A percentile compares a stretch with the other conserved stretches of the same genome.
These are phyloP conservation scores for Cladophialophora immunda DNA, from an alignment of 2,329 filamentous ascomycete genomes.

Conservation along the genomic window DNA sequence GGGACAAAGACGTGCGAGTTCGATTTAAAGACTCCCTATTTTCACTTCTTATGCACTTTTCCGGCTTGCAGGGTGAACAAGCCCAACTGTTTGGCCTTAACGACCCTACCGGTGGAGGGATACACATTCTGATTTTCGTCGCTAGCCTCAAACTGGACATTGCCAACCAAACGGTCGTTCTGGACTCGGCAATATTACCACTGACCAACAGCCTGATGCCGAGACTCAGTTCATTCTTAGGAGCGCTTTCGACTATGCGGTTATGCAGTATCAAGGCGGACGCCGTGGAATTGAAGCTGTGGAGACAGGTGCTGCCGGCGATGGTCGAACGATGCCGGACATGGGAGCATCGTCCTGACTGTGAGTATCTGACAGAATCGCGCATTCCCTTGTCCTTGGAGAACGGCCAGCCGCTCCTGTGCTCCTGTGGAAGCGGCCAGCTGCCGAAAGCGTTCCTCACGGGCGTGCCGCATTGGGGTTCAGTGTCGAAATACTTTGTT, in stretches of 20 bases:
- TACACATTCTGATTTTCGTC: slow-evolving; percentile 42
- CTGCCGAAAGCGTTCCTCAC: slow-evolving; percentile 39
- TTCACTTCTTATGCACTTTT: slow-evolving; percentile 41
- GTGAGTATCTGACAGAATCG: slow-evolving; percentile 43
- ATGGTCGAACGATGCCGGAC: slow-evolving; percentile 48
- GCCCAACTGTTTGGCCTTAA: slow-evolving; percentile 25
- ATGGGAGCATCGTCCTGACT: slow-evolving; percentile 48
- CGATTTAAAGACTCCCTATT: slow-evolving; percentile 45
- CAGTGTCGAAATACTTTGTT: slow-evolving; percentile 42
- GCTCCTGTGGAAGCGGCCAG: slow-evolving; percentile 47
- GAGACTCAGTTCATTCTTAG: slow-evolving; percentile 17
- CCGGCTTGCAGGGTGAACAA: slow-evolving; percentile 34
- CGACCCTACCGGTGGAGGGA: slow-evolving; percentile 28
- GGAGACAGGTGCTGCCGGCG: slow-evolving; percentile 46
- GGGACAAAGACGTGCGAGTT: slow-evolving; percentile 22
- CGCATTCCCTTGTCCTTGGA: slow-evolving; percentile 43
- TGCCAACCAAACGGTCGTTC: slow-evolving; percentile 42
- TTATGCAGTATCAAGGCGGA: slow-evolving; percentile 37
- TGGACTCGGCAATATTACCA: slow-evolving; percentile 47
- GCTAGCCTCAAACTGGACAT: slow-evolving; percentile 43
- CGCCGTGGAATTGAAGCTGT: slow-evolving; percentile 44
- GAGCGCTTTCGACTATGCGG: slow-evolving; percentile 14
- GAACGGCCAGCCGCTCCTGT: slow-evolving; percentile 41
- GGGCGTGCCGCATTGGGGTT: slow-evolving; percentile 37
- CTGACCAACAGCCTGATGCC: slow-evolving; percentile 35